Base-by-base conservation (phyloP, 495 filamentous ascomycete genomes). In the Thozetella sp. region DNA sequence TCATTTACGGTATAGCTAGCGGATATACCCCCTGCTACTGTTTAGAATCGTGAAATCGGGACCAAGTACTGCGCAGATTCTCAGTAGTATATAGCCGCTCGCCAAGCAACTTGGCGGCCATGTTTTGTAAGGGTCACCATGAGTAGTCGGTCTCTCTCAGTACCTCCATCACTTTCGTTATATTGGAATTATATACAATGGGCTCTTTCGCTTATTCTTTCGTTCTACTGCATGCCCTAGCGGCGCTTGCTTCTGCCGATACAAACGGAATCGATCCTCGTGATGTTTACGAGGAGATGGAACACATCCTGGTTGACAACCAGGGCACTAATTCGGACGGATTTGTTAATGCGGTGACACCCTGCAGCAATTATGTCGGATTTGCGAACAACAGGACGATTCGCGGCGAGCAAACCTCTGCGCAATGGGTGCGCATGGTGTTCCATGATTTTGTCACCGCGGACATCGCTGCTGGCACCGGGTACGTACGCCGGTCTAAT, bases 351-450 rank as follows among this genome's bases (percentile, higher is more conserved):
- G 30, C 30, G 6, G 30, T 37, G 30, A 37, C 30, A 37, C 30
- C 30, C 6, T 37, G 30, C 30, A 37, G 30, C 30, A 37, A 37
- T 15, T 37, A 37, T 37, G 30, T 37, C 15, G 30, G 30, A 6
- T 37, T 37, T 37, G 30, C 30, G 30, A 15, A 37, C 30, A 37
- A 37, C 30, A 6, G 30, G 6, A 37, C 30, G 6, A 37, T 37
- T 37, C 30, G 30, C 6, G 30, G 30, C 6, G 30, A 37, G 30
- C 30, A 37, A 37, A 37, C 30, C 6, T 37, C 76, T 15, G 75
- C 77, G 17, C 70, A 80, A 68, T 80, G 75, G 75, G 65, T 79
- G 25, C 66, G 77, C 37, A 74, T 72, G 25, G 70, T 72, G 25
- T 79, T 78, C 60, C 77, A 73, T 40, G 70, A 73, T 60, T 60